Percentiles rank a stretch among this genome's conserved stretches.
phyloP scores from a whole-genome alignment of 805 yeast species.

The Metschnikowia koreensis region DNA sequence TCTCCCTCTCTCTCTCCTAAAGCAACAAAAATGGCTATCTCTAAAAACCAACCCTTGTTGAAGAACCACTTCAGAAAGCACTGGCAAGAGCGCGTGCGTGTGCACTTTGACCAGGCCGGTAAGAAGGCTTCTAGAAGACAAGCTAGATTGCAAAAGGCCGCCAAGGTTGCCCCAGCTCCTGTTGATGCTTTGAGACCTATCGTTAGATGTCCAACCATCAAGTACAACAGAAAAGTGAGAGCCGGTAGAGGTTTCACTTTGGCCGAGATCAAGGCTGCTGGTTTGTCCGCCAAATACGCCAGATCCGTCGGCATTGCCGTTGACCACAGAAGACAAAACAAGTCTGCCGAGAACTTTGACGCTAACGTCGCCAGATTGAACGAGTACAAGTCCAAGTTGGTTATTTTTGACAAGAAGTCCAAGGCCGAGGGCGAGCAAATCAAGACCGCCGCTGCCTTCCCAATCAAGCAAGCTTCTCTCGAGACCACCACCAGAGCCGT shows the following conservation, averaged over 20 bases:
- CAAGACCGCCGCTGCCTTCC: constrained; percentile 75
- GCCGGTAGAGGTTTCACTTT: constrained; percentile 99
- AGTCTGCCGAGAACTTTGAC: constrained; percentile 92
- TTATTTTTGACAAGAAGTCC: constrained; percentile 90
- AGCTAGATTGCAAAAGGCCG: constrained; percentile 92
- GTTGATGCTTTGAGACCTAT: constrained; percentile 94
- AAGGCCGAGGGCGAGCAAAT: constrained; percentile 77
- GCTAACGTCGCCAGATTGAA: constrained; percentile 93
- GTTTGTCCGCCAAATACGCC: constrained; percentile 86
- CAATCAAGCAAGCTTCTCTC: constrained; percentile 74
- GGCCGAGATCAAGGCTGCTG: constrained; percentile 98
- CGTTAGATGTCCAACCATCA: constrained; percentile 98
- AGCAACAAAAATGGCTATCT: constrained; percentile 68
- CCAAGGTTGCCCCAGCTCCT: constrained; percentile 96
- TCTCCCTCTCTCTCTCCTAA: not conserved
- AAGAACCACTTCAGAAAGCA: constrained; percentile 99
- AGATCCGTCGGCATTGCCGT: constrained; percentile 98
- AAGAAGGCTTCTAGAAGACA: constrained; percentile 96
- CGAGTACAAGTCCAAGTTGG: constrained; percentile 94
- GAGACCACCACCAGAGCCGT: constrained; percentile 89
- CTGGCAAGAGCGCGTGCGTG: constrained; percentile 99
- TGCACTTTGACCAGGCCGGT: constrained; percentile 99
- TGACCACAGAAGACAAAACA: constrained; percentile 99
- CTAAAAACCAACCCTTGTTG: constrained; percentile 98
- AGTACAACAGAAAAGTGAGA: constrained; percentile 99